Evolutionary conservation across 352 stramenopile species (phyloP), one percentile per base, ranked within the genome.

Genomic region (Phytophthora hybrid): DNA sequence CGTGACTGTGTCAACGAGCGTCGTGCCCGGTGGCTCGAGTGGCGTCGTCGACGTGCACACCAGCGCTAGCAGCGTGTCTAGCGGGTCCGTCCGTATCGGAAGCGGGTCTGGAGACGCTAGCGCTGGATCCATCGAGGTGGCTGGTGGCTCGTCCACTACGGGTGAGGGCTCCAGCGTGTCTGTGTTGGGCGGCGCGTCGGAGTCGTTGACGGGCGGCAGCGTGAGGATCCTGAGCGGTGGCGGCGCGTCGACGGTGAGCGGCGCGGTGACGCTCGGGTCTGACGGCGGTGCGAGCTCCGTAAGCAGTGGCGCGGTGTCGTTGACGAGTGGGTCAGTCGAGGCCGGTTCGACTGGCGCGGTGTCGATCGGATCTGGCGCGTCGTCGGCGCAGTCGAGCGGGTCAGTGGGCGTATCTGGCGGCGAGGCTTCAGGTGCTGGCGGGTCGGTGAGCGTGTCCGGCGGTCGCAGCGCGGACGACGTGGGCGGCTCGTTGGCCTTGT

Each of bases 141-240:
- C n/a, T n/a, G n/a, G n/a, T n/a, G n/a, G n/a, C n/a, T n/a, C n/a
- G n/a, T n/a, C n/a, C n/a, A n/a, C n/a, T n/a, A n/a, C n/a, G n/a
- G n/a, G n/a, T n/a, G n/a, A n/a, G n/a, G n/a, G n/a, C n/a, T n/a
- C n/a, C n/a, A n/a, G n/a, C n/a, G n/a, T n/a, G n/a, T n/a, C n/a
- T n/a, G n/a, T n/a, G n/a, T n/a, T n/a, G n/a, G n/a, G n/a, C n/a
- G n/a, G n/a, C n/a, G n/a, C n/a, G n/a, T n/a, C n/a, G n/a, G n/a
- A n/a, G n/a, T n/a, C n/a, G n/a, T n/a, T n/a, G n/a, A n/a, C n/a
- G n/a, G n/a, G n/a, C n/a, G n/a, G n/a, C n/a, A n/a, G n/a, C 37
- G 63, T 78, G 34, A 69, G 64, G 39, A 63, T 67, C 59, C 14
- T 71, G 60, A 75, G 63, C 39, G 67, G 72, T 13, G 59, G 67